Conservation (phyloP, 345 rosid genomes). For the Syzygium jambos region DNA sequence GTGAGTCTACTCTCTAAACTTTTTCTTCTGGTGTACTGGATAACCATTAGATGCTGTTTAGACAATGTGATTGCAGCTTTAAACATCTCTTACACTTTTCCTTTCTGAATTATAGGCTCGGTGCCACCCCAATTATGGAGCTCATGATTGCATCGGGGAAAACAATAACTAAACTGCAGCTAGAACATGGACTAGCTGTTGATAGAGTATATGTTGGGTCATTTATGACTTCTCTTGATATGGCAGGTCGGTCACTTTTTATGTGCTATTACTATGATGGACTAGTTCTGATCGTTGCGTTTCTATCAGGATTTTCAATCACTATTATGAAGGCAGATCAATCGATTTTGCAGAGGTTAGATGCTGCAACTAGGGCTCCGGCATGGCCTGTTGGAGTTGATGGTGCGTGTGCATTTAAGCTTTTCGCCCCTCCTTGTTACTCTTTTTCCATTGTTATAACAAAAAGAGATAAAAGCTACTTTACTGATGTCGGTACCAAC, state of each 20-base stretch:
- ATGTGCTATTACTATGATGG: not conserved
- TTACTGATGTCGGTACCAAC: not conserved
- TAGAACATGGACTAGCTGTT: conserved; percentile 88
- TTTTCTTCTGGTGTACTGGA: not conserved
- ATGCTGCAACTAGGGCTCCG: conserved; percentile 91
- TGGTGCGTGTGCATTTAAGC: conserved; percentile 25
- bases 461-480: not conserved
- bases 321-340: conserved; percentile 87
- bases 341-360: conserved; percentile 55
- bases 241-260: conserved; percentile 64
- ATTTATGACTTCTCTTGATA: conserved; percentile 95
- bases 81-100: not conserved
- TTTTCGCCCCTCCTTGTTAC: not conserved
- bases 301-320: conserved; percentile 70
- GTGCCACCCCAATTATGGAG: conserved; percentile 90
- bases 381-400: conserved; percentile 83
- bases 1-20: conserved; percentile 31
- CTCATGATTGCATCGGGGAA: conserved; percentile 93
- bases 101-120: conserved; percentile 41
- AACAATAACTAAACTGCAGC: conserved; percentile 74
- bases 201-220: conserved; percentile 96
- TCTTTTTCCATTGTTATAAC: not conserved
- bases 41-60: not conserved
- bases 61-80: not conserved
- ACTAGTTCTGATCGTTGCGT: not conserved